These are phyloP conservation scores for Botrytis tulipae DNA, from an alignment of 2,329 filamentous ascomycete species.

Conservation along the genomic window DNA sequence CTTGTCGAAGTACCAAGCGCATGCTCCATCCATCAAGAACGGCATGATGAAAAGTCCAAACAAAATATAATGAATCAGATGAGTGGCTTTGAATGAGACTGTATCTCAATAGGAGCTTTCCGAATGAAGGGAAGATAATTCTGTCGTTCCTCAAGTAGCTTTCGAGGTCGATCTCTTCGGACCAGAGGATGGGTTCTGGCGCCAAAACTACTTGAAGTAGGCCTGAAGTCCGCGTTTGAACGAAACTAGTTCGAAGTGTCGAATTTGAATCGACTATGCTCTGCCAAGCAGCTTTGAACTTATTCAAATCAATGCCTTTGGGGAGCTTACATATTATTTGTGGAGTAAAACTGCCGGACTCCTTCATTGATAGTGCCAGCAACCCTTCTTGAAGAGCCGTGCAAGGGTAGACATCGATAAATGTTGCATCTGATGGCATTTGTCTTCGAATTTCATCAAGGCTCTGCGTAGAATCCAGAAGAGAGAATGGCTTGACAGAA, in stretches of 20 bases:
- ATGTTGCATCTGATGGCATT: not conserved
- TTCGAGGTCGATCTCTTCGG: not conserved
- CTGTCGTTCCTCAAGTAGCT: conserved; percentile 5
- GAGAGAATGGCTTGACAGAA: conserved; percentile 6
- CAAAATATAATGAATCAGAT: conserved; percentile 41
- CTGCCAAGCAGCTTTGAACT: conserved; percentile 36
- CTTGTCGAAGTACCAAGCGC: conserved; percentile 36
- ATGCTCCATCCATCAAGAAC: conserved; percentile 55
- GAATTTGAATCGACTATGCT: conserved; percentile 27
- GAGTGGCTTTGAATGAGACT: not conserved
- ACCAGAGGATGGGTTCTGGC: conserved; percentile 13
- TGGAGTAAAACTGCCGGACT: conserved; percentile 39
- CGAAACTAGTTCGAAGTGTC: conserved; percentile 39
- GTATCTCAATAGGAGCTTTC: conserved; percentile 25
- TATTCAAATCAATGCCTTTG: conserved; percentile 24
- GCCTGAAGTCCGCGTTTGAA: conserved; percentile 21
- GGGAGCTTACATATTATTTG: conserved; percentile 31
- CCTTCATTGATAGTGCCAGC: conserved; percentile 39
- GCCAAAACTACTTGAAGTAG: conserved; percentile 25
- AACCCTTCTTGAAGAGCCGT: conserved; percentile 42
- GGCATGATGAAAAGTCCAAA: conserved; percentile 54
- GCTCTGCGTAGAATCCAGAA: not conserved
- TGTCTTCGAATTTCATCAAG: conserved; percentile 13
- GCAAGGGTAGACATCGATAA: conserved; percentile 41
- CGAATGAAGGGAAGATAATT: conserved; percentile 4